Conservation (phyloP, 176 grass and related monocot species). For the Eragrostis curvula region DNA sequence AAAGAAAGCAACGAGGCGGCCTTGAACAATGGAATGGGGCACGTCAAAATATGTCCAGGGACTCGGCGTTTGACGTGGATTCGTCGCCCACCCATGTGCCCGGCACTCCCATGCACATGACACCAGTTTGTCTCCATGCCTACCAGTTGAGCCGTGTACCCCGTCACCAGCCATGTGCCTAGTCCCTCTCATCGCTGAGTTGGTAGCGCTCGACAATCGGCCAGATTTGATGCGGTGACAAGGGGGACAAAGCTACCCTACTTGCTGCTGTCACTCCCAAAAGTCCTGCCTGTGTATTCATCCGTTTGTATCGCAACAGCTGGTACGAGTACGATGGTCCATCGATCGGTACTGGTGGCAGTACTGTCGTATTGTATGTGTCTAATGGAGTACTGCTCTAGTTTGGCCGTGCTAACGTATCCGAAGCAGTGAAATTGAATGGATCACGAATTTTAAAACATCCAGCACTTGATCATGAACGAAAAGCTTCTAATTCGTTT, state of each 20-base stretch:
- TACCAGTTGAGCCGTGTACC: not conserved
- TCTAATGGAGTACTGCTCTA: too few species aligned
- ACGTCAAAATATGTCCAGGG: not conserved
- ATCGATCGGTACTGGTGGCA: not conserved
- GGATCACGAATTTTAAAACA: not conserved
- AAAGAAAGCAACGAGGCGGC: not conserved
- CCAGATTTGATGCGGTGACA: not conserved
- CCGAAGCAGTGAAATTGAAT: too few species aligned
- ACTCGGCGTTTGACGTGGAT: slow-evolving; percentile 31
- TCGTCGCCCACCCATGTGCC: slow-evolving; percentile 33
- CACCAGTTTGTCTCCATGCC: slow-evolving; percentile 11
- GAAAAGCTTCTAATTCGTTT: too few species aligned
- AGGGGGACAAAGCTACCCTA: not conserved
- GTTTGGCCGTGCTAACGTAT: not conserved
- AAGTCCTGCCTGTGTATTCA: not conserved
- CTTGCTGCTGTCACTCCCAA: not conserved
- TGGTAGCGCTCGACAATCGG: not conserved
- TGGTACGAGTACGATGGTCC: not conserved
- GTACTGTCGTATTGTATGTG: too few species aligned
- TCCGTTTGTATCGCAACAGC: not conserved
- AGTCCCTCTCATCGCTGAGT: not conserved
- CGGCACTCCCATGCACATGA: slow-evolving; percentile 26
- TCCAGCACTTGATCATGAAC: too few species aligned
- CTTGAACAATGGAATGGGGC: not conserved
- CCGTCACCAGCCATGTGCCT: slow-evolving; percentile 24